Evolutionary conservation across 164 flowering plant species (phyloP).

Genomic region (Platanus orientalis): DNA sequence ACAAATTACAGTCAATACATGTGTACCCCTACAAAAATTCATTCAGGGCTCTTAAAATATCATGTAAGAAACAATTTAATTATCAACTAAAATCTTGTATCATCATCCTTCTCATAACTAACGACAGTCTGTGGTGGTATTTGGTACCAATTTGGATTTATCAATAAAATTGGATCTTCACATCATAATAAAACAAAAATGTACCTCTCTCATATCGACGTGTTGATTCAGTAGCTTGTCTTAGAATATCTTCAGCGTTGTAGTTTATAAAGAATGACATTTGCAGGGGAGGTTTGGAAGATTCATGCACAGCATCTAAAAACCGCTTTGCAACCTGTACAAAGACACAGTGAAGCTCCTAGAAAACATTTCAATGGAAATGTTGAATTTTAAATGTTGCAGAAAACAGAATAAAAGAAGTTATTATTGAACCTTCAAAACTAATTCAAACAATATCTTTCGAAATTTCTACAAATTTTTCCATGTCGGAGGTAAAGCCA

Average conservation of each 20-base stretch:
- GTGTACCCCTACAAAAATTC: no score
- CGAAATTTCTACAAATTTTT: no score
- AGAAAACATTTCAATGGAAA: not conserved
- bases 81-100: not conserved
- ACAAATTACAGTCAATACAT: no score
- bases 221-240: slow-evolving; percentile 79
- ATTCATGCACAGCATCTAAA: slow-evolving; percentile 50
- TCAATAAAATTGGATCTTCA: no score
- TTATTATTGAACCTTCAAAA: no score
- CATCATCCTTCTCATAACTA: no score
- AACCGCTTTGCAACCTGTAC: slow-evolving; percentile 71
- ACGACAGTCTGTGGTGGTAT: no score
- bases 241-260: slow-evolving; percentile 49
- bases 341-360: slow-evolving; percentile 5
- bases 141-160: no score
- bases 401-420: no score
- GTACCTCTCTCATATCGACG: slow-evolving; percentile 70
- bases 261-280: slow-evolving; percentile 87
- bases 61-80: not conserved
- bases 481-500: no score
- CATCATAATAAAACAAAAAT: not conserved
- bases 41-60: not conserved
- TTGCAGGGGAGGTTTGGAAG: slow-evolving; percentile 36
- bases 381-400: not conserved
- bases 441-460: no score